A percentile compares a stretch with the other conserved stretches of the same genome.
phyloP scores from a whole-genome alignment of 306 rosid genomes.

The Quercus variabilis region DNA sequence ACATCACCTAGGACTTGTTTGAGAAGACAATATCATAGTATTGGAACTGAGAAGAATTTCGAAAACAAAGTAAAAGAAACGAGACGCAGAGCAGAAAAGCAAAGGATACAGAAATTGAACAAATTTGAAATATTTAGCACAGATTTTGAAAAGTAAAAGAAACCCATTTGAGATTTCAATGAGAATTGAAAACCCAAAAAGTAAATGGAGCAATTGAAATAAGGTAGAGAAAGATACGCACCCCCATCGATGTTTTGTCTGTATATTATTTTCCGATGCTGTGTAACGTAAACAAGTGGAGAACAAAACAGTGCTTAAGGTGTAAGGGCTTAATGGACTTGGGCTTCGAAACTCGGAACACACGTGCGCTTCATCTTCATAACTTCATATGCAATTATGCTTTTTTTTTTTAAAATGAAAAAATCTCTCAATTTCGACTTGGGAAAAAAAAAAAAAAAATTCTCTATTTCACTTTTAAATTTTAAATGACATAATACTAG shows the following conservation, averaged over 20 bases:
- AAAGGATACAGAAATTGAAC: background rate
- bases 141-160: background rate
- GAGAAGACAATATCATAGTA: too few species aligned
- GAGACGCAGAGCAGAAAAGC: background rate
- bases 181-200: slow-evolving; percentile 16
- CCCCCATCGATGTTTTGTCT: background rate
- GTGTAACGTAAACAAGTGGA: background rate
- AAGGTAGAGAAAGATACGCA: background rate
- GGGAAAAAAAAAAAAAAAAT: too few species aligned
- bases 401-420: too few species aligned
- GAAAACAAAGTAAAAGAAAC: too few species aligned
- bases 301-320: slow-evolving; percentile 18
- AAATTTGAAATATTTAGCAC: background rate
- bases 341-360: background rate
- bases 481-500: too few species aligned
- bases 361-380: slow-evolving; percentile 11
- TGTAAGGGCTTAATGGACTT: slow-evolving; percentile 4
- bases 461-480: too few species aligned
- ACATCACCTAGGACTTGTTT: too few species aligned
- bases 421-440: too few species aligned
- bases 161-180: slow-evolving; percentile 16
- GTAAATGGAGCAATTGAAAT: background rate
- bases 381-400: too few species aligned
- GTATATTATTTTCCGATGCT: background rate
- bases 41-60: too few species aligned